Conservation (phyloP, 2,329 filamentous ascomycete genomes). For the Colletotrichum sp. region DNA sequence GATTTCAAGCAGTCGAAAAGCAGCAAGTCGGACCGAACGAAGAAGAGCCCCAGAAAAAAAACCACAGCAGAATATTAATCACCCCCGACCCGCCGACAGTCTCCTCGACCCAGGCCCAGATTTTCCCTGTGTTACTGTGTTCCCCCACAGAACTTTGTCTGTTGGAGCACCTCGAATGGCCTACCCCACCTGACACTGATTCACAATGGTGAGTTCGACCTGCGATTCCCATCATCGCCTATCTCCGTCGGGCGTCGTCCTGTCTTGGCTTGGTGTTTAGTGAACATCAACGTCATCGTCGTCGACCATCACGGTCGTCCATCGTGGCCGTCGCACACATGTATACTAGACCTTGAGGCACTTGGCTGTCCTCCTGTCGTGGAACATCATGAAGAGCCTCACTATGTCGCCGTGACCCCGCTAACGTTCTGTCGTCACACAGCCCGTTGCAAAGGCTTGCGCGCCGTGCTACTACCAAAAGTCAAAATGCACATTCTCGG, state of each 20-base stretch:
- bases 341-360: background rate
- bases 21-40: background rate
- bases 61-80: background rate
- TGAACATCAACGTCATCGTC: background rate
- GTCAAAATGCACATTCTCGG: constrained; percentile 19
- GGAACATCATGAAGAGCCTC: background rate
- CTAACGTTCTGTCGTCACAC: background rate
- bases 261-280: background rate
- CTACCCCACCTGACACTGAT: constrained; percentile 12
- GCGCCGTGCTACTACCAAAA: constrained; percentile 22
- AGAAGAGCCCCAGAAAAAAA: background rate
- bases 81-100: background rate
- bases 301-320: background rate
- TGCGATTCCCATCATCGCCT: background rate
- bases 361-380: background rate
- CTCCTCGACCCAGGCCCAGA: background rate
- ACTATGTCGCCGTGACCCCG: background rate
- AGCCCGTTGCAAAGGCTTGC: constrained; percentile 20
- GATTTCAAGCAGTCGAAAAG: background rate
- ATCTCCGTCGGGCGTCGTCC: background rate
- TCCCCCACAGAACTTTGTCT: constrained; percentile 11
- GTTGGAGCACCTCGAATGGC: constrained; percentile 20
- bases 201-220: constrained; percentile 15
- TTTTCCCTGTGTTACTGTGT: background rate
- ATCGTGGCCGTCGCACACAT: background rate